Conservation (phyloP, 192 early-diverging fungal species). For the Linnemannia elongata region DNA sequence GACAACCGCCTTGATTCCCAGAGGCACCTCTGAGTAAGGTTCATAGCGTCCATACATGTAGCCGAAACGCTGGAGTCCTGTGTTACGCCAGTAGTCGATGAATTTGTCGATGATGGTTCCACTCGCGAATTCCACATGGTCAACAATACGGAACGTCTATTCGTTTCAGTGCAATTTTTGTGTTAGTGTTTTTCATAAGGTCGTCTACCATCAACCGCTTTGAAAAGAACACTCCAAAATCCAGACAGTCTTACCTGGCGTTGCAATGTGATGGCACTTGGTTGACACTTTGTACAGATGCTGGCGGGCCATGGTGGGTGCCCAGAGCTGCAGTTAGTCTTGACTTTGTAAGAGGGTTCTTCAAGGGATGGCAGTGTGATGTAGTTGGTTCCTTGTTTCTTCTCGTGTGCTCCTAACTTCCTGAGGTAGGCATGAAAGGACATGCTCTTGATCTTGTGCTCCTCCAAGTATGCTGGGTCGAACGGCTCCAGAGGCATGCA, state of each 20-base stretch:
- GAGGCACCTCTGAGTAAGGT: conserved; percentile 89
- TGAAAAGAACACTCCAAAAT: background rate
- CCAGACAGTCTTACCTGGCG: conserved; percentile 64
- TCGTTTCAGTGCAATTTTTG: background rate
- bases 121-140: conserved; percentile 96
- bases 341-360: conserved; percentile 84
- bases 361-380: conserved; percentile 88
- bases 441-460: conserved; percentile 97
- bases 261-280: conserved; percentile 90
- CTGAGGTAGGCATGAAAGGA: conserved; percentile 94
- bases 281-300: conserved; percentile 99
- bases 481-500: conserved; percentile 95
- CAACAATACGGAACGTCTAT: conserved; percentile 93
- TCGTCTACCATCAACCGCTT: too few relatives aligned
- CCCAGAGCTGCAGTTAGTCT: conserved; percentile 79
- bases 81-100: conserved; percentile 87
- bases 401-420: conserved; percentile 79
- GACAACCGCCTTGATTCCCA: conserved; percentile 97
- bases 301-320: conserved; percentile 94
- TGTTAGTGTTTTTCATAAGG: too few relatives aligned
- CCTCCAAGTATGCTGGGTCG: conserved; percentile 87
- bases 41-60: conserved; percentile 95
- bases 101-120: conserved; percentile 85
- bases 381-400: conserved; percentile 63
- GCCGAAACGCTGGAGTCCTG: conserved; percentile 93